Base-by-base conservation (phyloP, 169 alveolate species). In the Plasmodium knowlesi region DNA sequence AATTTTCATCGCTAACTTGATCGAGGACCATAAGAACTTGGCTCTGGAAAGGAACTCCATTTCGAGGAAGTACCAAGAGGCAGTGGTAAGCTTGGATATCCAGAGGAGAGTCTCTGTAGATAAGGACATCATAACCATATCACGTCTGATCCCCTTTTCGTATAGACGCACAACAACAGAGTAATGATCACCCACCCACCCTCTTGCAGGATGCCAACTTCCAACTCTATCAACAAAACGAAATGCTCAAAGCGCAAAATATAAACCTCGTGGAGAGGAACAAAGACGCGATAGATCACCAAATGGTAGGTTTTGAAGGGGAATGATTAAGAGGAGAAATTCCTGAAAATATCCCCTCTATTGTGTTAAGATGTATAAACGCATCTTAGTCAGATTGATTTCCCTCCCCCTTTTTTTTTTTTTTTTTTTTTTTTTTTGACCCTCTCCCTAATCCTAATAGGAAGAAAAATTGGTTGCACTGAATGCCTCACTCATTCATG, bases 211-310 rank as follows among this genome's bases (percentile, higher is more conserved):
- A 86, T 70, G 93, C 93, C 28, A 86, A 86, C 43, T 86, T 86
- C 67, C 93, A 86, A 54, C 46, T 86, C 32, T 86, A 86, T 37
- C 93, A 86, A 76, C 93, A 86, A 41, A 86, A 86, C 67, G 93
- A 86, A 78, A 86, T 86, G 93, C 93, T 86, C 80, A 86, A 86
- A 34, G 93, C 82, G 28, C 93, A 86, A 76, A 86, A 86, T 43
- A 30, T 86, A 50, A 86, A 50, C 70, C 79, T 86, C 46, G n/a
- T 86, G 16, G 93, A 86, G 37, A 86, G 80, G 80, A 86, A 76
- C 85, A 86, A 86, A 76, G 93, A 86, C 79, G 39, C 70, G 80
- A 54, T 86, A 76, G 43, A 54, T 53, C 82, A 86, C 12, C 86
- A 86, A 22, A 50, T 74, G 54, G 93, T 86, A 86, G 53, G 32